Evolutionary conservation across 2,329 filamentous ascomycete species (phyloP), one percentile per base, ranked within the genome.

Genomic region (Onygenales sp.): DNA sequence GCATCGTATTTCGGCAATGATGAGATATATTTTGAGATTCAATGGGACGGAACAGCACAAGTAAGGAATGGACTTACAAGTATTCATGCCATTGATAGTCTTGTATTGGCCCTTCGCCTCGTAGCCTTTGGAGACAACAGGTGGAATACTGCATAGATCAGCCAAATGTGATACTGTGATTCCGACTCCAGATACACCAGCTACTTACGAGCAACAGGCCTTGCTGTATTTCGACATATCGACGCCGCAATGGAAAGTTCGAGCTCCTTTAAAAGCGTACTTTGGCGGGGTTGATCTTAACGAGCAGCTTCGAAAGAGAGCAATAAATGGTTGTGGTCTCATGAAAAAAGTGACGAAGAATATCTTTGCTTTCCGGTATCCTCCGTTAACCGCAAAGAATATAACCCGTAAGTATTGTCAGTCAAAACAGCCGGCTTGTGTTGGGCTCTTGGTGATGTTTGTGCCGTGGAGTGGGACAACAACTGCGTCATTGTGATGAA

Each of bases 71-170:
- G 27, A 65, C 70, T 5, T 64, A 79, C 76, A 84, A 4, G 81
- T 84, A 69, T 83, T 83, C 69, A 84, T 59, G 58, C 81, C 81
- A 68, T 81, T 76, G 62, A 82, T 71, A 53, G 75, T 77, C 60
- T 76, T 80, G 63, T 77, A 84, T 59, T 77, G 70, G 51, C 81
- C 81, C 67, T 83, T 83, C 55, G 71, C 67, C 60, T 77, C 66
- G 67, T 83, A 84, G 51, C 64, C 70, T 57, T 70, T 64, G 51
- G 68, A 61, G 27, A 73, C 60, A 39, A 73, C 65, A 32, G 71
- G 70, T 17, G 71, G 71, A 56, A 74, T 71, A 6, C 71, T 72
- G 48, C 36, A 27, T 51, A 34, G n/a, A 42, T 11, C 39, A 51
- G 53, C 42, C n/a, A 49, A 13, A n/a, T 27, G 11, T 5, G 39